A percentile compares a stretch with the other conserved stretches of the same genome.
Conservation (phyloP, 2,329 filamentous ascomycete genomes). For the Fusarium sp. region DNA sequence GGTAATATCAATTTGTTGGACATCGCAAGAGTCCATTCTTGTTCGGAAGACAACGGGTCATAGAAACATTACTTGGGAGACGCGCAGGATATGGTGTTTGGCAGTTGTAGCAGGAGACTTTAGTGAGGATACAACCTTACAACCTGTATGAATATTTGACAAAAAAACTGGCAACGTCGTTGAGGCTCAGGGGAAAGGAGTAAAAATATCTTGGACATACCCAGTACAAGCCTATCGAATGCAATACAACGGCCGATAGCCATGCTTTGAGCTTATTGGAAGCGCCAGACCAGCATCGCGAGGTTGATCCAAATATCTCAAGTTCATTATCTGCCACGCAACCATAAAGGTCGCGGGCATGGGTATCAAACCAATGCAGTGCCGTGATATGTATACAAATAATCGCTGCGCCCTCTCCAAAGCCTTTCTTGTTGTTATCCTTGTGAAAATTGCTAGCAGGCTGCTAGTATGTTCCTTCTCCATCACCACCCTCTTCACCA, state of each 20-base stretch:
- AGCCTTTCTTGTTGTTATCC: constrained; percentile 6
- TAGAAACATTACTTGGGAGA: neutral
- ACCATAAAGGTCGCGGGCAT: constrained; percentile 27
- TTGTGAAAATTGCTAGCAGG: neutral
- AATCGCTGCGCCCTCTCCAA: constrained; percentile 18
- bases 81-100: neutral
- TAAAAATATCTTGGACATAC: neutral
- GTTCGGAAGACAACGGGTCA: constrained; percentile 1
- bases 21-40: constrained; percentile 20
- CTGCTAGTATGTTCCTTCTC: constrained; percentile 53
- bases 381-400: constrained; percentile 36
- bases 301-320: constrained; percentile 5
- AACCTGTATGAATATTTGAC: constrained; percentile 45
- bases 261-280: neutral
- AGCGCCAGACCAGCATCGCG: neutral
- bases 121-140: constrained; percentile 29
- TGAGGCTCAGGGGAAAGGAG: neutral
- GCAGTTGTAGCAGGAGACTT: constrained; percentile 11
- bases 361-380: constrained; percentile 44
- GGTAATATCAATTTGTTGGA: constrained; percentile 25
- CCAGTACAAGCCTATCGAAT: neutral
- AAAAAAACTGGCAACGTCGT: constrained; percentile 1
- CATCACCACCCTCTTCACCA: constrained; percentile 64
- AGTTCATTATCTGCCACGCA: constrained; percentile 41
- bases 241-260: too few relatives aligned